Base-by-base conservation (phyloP, 441 rosid genomes). In the Bocquillonia castaneifolia region DNA sequence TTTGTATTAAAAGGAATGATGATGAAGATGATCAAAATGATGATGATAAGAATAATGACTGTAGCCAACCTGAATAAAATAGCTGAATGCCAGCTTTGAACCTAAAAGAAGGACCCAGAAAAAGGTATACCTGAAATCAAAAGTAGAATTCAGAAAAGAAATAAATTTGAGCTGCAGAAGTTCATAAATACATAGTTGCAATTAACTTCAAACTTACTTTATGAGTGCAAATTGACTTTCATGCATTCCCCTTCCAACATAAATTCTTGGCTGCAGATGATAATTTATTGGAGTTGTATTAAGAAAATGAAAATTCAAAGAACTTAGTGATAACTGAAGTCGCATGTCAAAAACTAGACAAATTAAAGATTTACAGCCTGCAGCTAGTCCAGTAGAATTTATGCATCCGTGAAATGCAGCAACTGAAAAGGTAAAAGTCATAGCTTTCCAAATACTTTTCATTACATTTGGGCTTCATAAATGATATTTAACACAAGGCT, bases 231-330 rank as follows among this genome's bases (percentile, higher is more conserved):
- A 83, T 75, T 95, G 99, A 75, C 98, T 95, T 82, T 95, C 99
- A 78, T 95, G 99, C 98, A 95, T 92, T 72, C 99, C 99, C 78
- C 98, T 88, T 59, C 98, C 99, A 37, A 95, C 76, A 64, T 92
- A 95, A 67, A 92, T 83, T 82, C 99, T 89, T 70, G 96, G 99
- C 98, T 95, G 95, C 80, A 79, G 66, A 72, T 17, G 67, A 65
- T 55, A 63, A 69, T 69, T 10, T 50, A 40, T 13, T 6, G 8
- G 22, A 69, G 39, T 64, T 22, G 13, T 56, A 61, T 18, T 25
- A 70, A 50, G 26, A 61, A 40, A 42, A 69, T 36, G 34, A 73
- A 73, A n/a, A 20, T 32, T 57, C 20, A 53, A 10, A 5, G 1
- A 37, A n/a, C 53, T 7, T 44, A 28, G 42, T 9, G 17, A 12